These are phyloP conservation scores for Cladosporium oxysporum DNA, from an alignment of 2,329 filamentous ascomycete species.

Conservation along the genomic window DNA sequence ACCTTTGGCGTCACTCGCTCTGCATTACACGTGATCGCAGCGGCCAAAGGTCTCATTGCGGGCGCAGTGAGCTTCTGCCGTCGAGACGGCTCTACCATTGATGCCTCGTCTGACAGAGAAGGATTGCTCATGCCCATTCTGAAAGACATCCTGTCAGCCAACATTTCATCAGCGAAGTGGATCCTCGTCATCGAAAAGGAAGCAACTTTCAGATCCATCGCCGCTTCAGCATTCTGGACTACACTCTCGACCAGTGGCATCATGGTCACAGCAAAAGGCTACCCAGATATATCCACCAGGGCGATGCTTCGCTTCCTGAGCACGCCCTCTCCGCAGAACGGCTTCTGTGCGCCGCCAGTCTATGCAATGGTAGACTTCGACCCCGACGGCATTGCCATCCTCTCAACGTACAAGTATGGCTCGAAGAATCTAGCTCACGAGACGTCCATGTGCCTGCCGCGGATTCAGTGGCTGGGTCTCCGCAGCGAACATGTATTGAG, in stretches of 20 bases:
- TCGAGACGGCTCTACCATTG: conserved; percentile 46
- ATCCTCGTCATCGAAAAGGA: conserved; percentile 80
- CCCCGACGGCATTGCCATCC: conserved; percentile 72
- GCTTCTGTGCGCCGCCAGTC: conserved; percentile 50
- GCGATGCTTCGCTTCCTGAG: conserved; percentile 62
- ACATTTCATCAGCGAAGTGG: conserved; percentile 59
- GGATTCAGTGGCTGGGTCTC: conserved; percentile 68
- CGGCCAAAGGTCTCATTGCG: conserved; percentile 69
- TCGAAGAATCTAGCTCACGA: conserved; percentile 66
- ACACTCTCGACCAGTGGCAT: conserved; percentile 57
- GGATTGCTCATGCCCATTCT: conserved; percentile 62
- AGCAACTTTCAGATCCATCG: conserved; percentile 73
- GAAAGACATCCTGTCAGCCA: conserved; percentile 52
- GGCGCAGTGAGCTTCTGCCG: conserved; percentile 58
- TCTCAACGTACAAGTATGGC: conserved; percentile 72
- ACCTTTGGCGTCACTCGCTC: conserved; percentile 66
- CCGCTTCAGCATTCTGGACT: conserved; percentile 58
- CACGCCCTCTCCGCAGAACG: conserved; percentile 48
- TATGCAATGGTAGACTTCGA: conserved; percentile 72
- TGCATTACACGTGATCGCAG: conserved; percentile 70
- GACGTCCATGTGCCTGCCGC: conserved; percentile 49
- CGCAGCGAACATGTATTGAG: conserved; percentile 37
- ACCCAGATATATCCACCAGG: conserved; percentile 72
- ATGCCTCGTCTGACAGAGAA: conserved; percentile 48
- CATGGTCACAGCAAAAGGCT: conserved; percentile 78